phyloP scores from a whole-genome alignment of 2,329 filamentous ascomycete genomes.

The Pseudogymnoascus sp. region DNA sequence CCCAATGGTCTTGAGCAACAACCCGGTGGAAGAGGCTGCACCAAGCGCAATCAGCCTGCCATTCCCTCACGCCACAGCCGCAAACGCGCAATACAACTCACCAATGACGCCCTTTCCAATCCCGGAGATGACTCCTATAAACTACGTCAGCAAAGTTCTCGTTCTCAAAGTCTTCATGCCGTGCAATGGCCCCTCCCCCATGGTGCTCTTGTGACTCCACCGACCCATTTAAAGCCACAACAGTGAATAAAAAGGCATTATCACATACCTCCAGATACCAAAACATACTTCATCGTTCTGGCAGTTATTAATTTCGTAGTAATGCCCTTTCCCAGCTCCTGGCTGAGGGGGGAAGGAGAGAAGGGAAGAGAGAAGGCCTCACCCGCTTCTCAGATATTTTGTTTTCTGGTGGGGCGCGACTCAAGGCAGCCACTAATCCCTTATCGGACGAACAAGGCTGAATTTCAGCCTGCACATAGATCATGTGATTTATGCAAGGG shows the following conservation, averaged over 20 bases:
- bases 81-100: conserved; percentile 31
- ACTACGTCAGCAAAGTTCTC: conserved; percentile 16
- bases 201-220: neutral
- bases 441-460: neutral
- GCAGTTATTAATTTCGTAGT: conserved; percentile 12
- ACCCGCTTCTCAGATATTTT: conserved; percentile 9
- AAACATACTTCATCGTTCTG: conserved; percentile 68
- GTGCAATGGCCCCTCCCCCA: neutral
- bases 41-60: conserved; percentile 23
- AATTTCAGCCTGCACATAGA: neutral
- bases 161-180: neutral
- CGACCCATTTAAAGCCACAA: neutral
- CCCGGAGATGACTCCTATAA: conserved; percentile 44
- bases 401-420: conserved; percentile 6
- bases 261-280: conserved; percentile 63
- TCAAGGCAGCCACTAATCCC: conserved; percentile 9
- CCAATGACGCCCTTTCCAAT: conserved; percentile 62
- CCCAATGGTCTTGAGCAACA: conserved; percentile 73
- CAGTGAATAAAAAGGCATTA: neutral
- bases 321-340: conserved; percentile 1
- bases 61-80: conserved; percentile 11
- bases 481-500: conserved; percentile 9
- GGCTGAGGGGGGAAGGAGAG: conserved; percentile 2
- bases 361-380: neutral
- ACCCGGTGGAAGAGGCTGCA: conserved; percentile 60